Percentiles rank a stretch among this genome's conserved stretches.
phyloP scores from a whole-genome alignment of 805 yeast genomes.

The Saccharomycopsis sp. region DNA sequence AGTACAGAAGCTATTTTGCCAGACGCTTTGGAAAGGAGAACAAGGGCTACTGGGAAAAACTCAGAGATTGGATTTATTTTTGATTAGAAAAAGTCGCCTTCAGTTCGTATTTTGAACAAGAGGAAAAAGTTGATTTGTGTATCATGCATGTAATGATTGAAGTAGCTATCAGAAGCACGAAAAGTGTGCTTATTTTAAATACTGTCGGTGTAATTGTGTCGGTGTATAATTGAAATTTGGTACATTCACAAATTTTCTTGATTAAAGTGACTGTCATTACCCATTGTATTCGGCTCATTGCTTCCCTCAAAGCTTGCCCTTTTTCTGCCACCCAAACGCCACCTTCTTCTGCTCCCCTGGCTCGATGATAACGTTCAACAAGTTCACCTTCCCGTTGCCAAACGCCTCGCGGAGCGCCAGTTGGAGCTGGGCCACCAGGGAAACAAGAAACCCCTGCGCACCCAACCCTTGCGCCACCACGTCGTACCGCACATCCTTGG shows the following conservation, averaged over 20 bases:
- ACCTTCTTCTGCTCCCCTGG: slow-evolving; percentile 47
- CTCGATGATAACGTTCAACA: slow-evolving; percentile 55
- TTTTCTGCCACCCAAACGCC: slow-evolving; percentile 65
- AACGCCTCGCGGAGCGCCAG: slow-evolving; percentile 29
- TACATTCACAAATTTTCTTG: neutral
- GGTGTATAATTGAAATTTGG: no score
- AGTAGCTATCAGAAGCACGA: no score
- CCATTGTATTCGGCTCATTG: no score
- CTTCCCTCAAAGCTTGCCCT: no score
- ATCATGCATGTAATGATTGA: no score
- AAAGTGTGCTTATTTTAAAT: no score
- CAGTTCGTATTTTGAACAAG: no score
- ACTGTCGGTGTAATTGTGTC: no score
- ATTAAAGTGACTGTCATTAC: neutral
- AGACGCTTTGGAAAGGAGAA: neutral
- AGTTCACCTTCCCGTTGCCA: slow-evolving; percentile 21
- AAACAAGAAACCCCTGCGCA: slow-evolving; percentile 41
- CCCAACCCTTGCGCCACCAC: slow-evolving; percentile 47
- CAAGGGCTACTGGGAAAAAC: neutral
- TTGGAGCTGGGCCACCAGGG: slow-evolving; percentile 32
- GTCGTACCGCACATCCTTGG: slow-evolving; percentile 50
- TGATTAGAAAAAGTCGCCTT: no score
- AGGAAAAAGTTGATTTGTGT: no score
- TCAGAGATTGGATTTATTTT: neutral
- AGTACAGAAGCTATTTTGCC: no score